Evolutionary conservation across 2,329 filamentous ascomycete genomes (phyloP).

Genomic region (Polytolypa hystricis): DNA sequence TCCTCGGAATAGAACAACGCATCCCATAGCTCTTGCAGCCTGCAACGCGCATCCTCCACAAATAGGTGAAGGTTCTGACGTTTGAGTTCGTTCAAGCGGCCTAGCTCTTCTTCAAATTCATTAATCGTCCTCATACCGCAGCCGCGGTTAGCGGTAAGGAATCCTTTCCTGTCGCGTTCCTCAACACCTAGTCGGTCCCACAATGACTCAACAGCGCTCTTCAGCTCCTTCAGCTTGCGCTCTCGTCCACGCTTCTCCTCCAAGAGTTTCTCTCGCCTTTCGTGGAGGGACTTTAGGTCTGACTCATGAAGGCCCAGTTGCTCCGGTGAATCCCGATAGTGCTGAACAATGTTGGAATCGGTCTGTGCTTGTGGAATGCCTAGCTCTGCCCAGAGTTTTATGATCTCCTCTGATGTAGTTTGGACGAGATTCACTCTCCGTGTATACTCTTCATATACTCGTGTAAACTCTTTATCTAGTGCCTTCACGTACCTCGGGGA

Average conservation of each 20-base stretch:
- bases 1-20: conserved; percentile 89
- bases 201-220: conserved; percentile 64
- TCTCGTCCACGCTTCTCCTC: conserved; percentile 85
- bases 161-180: conserved; percentile 69
- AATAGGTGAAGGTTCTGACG: conserved; percentile 90
- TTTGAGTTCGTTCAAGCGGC: conserved; percentile 81
- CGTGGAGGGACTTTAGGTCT: conserved; percentile 61
- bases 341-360: conserved; percentile 74
- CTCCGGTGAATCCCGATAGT: conserved; percentile 81
- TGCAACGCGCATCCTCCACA: conserved; percentile 83
- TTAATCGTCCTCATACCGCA: conserved; percentile 88
- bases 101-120: conserved; percentile 86
- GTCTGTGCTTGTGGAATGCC: conserved; percentile 90
- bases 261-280: conserved; percentile 67
- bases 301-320: conserved; percentile 87
- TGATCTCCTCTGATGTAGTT: conserved; percentile 67
- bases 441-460: conserved; percentile 94
- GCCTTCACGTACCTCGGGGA: conserved; percentile 77
- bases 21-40: conserved; percentile 93
- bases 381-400: conserved; percentile 90
- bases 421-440: conserved; percentile 68
- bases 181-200: conserved; percentile 85
- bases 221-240: conserved; percentile 64
- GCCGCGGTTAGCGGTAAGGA: conserved; percentile 77
- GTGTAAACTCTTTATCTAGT: conserved; percentile 81